phyloP scores from a whole-genome alignment of 176 grass and related monocot species.

The Avena insularis region DNA sequence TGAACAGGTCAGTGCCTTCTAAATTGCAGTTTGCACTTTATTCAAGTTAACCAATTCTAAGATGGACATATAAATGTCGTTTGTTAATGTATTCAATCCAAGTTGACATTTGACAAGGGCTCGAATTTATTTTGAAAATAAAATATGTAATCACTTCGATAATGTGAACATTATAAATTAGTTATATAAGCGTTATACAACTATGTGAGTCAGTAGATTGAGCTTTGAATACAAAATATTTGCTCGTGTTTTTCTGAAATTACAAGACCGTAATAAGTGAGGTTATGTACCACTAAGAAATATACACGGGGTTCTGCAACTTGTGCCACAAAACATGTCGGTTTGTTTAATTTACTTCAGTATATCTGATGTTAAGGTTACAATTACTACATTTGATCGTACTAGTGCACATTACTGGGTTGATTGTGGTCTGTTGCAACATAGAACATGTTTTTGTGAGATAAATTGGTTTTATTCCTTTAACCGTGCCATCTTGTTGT shows the following conservation, averaged over 20 bases:
- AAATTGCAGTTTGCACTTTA: constrained; percentile 5
- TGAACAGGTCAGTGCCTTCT: background rate
- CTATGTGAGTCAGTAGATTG: background rate
- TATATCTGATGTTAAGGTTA: background rate
- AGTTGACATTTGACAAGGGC: background rate
- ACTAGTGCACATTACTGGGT: background rate
- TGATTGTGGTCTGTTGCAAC: background rate
- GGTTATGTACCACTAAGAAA: background rate
- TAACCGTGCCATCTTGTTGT: background rate
- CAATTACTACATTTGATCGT: background rate
- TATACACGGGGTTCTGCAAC: background rate
- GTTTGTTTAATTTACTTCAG: background rate
- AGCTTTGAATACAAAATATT: background rate
- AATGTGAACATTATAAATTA: background rate
- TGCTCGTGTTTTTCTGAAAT: background rate
- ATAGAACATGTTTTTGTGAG: background rate
- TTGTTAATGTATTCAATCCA: background rate
- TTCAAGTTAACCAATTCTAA: background rate
- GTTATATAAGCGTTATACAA: background rate
- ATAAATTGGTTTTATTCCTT: background rate
- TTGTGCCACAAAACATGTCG: background rate
- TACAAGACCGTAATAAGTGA: background rate
- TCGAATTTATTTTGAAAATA: background rate
- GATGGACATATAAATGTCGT: background rate
- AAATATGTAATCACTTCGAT: background rate